Conservation (phyloP, 345 rosid species). For the Trapa incisa region DNA sequence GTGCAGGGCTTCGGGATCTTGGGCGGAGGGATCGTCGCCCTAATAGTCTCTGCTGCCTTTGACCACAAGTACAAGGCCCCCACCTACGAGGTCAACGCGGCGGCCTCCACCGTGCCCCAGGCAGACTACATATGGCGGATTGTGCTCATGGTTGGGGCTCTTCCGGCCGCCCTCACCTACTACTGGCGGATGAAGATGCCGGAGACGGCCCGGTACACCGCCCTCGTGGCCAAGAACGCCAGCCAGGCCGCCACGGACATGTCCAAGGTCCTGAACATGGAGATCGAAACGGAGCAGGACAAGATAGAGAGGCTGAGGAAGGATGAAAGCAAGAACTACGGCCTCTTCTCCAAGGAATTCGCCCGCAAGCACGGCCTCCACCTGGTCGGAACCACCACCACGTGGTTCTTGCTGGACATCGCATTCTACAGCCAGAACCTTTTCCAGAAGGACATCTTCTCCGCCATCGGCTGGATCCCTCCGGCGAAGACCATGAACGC, state of each 20-base stretch:
- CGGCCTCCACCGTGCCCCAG: conserved; percentile 38
- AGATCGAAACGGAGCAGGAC: no score
- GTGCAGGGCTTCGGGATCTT: conserved; percentile 40
- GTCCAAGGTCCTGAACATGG: conserved; percentile 9
- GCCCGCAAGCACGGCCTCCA: no score
- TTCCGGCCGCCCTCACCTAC: conserved; percentile 25
- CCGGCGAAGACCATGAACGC: no score
- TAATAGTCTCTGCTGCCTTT: conserved; percentile 25
- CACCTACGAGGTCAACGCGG: conserved; percentile 17
- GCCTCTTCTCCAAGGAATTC: no score
- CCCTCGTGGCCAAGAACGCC: conserved; percentile 36
- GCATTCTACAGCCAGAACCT: no score
- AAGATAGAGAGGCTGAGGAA: no score
- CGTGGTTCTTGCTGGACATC: no score
- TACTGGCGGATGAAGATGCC: conserved; percentile 37
- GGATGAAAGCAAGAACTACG: no score
- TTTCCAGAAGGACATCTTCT: no score
- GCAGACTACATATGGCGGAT: conserved; percentile 44
- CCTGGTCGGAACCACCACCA: no score
- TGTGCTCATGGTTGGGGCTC: conserved; percentile 23
- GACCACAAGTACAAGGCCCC: conserved; percentile 28
- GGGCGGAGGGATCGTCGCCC: conserved; percentile 41
- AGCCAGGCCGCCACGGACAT: conserved; percentile 34
- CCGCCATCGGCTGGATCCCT: no score
- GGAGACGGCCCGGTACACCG: conserved; percentile 32